A percentile compares a stretch with the other conserved stretches of the same genome.
phyloP scores from a whole-genome alignment of 2,329 filamentous ascomycete species.

The Hypoxylon sp. region DNA sequence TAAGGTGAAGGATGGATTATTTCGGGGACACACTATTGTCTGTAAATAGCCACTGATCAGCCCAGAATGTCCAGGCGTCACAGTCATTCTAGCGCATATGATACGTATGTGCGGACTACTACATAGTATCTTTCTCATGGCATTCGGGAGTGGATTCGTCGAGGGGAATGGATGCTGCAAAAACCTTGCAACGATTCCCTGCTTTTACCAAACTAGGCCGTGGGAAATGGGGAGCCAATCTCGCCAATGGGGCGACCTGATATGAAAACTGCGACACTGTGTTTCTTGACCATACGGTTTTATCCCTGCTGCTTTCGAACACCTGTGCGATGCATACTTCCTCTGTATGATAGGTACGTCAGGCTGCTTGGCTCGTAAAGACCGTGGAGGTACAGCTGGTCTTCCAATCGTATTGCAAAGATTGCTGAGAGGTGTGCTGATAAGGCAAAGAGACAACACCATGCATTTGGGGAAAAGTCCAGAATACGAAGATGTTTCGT shows the following conservation, averaged over 20 bases:
- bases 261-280: slow-evolving; percentile 40
- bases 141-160: slow-evolving; percentile 20
- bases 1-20: slow-evolving; percentile 9
- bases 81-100: slow-evolving; percentile 3
- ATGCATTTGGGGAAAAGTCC: slow-evolving; percentile 23
- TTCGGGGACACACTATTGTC: background rate
- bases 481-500: slow-evolving; percentile 25
- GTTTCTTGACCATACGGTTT: slow-evolving; percentile 29
- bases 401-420: slow-evolving; percentile 26
- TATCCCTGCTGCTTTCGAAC: slow-evolving; percentile 19
- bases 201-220: slow-evolving; percentile 38
- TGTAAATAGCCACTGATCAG: background rate
- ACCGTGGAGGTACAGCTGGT: slow-evolving; percentile 4
- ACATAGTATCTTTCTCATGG: slow-evolving; percentile 26
- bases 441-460: slow-evolving; percentile 24
- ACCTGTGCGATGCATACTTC: slow-evolving; percentile 10
- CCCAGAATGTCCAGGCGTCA: no score
- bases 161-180: slow-evolving; percentile 23
- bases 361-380: slow-evolving; percentile 8
- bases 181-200: slow-evolving; percentile 37
- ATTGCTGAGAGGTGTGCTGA: slow-evolving; percentile 17
- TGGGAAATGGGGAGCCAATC: slow-evolving; percentile 38
- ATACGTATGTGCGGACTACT: slow-evolving; percentile 16
- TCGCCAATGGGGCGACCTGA: slow-evolving; percentile 41
- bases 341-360: slow-evolving; percentile 15